phyloP scores from a whole-genome alignment of 2,329 filamentous ascomycete species.

The Apiospora kogelbergensis region DNA sequence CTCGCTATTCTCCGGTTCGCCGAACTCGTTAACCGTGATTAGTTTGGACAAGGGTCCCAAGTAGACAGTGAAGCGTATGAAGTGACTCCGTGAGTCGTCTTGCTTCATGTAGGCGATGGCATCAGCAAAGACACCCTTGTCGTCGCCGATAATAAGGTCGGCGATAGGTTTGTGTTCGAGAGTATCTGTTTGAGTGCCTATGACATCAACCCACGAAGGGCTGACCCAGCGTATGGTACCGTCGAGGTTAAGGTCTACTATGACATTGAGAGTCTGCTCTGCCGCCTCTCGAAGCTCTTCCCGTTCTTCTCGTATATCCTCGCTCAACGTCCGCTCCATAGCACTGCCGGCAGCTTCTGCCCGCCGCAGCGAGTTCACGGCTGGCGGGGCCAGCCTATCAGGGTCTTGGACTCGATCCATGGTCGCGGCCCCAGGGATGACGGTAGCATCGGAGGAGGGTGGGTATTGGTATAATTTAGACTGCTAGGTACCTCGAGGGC shows the following conservation, averaged over 20 bases:
- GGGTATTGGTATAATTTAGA: background rate
- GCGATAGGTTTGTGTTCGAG: conserved; percentile 77
- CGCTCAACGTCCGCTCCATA: conserved; percentile 72
- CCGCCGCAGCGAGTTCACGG: conserved; percentile 52
- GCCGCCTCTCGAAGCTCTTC: conserved; percentile 94
- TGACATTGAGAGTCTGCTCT: conserved; percentile 94
- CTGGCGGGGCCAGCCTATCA: conserved; percentile 51
- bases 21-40: conserved; percentile 43
- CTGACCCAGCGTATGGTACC: conserved; percentile 94
- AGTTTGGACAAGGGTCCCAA: conserved; percentile 70
- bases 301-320: conserved; percentile 89
- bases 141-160: conserved; percentile 75
- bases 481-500: background rate
- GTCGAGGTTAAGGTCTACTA: conserved; percentile 89
- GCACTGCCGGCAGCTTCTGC: conserved; percentile 43
- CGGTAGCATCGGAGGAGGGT: conserved; percentile 33
- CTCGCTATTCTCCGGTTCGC: conserved; percentile 37
- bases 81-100: conserved; percentile 90
- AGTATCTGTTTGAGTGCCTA: conserved; percentile 73
- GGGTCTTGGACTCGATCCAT: conserved; percentile 44
- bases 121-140: conserved; percentile 77
- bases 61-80: conserved; percentile 76
- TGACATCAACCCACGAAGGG: conserved; percentile 90
- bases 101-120: conserved; percentile 86
- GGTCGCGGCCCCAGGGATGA: conserved; percentile 31